Conservation (phyloP, 129 eudicot species). For the Flaveria linearis region DNA sequence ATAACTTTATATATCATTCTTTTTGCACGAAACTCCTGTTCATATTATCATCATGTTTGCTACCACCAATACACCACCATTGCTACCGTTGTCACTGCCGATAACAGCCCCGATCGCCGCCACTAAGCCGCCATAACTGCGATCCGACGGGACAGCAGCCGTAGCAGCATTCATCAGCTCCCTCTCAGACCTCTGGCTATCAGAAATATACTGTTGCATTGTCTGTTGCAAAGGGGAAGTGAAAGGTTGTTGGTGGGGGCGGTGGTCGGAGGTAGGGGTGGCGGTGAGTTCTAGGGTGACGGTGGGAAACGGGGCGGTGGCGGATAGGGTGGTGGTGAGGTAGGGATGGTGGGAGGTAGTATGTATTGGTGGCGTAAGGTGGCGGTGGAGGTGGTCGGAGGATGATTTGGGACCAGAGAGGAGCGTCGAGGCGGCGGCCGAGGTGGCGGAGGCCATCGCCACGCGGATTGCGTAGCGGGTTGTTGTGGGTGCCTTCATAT, state of each 20-base stretch:
- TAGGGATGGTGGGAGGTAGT: constrained; percentile 35
- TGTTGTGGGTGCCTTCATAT: constrained; percentile 75
- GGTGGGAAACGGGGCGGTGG: constrained; percentile 65
- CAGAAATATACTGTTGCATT: constrained; percentile 18
- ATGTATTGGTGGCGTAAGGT: constrained; percentile 23
- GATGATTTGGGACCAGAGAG: constrained; percentile 52
- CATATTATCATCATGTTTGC: constrained; percentile 15
- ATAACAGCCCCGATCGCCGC: constrained; percentile 52
- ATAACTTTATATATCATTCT: too few species aligned
- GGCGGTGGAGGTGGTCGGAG: constrained; percentile 34
- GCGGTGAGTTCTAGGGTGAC: constrained; percentile 67
- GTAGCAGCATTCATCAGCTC: constrained; percentile 51
- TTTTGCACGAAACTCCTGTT: too few species aligned
- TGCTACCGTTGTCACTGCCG: constrained; percentile 18
- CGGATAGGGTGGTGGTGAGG: constrained; percentile 53
- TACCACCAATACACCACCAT: constrained; percentile 2
- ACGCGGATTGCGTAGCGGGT: constrained; percentile 56
- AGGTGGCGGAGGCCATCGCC: constrained; percentile 65
- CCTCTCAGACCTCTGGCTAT: constrained; percentile 18
- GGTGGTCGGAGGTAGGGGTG: constrained; percentile 25
- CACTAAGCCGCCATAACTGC: constrained; percentile 51
- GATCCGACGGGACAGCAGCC: constrained; percentile 52
- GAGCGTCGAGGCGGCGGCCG: constrained; percentile 62
- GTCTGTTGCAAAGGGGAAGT: constrained; percentile 34
- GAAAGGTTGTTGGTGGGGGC: constrained; percentile 34